Conservation (phyloP, 441 rosid genomes). For the Brassica hybrid region DNA sequence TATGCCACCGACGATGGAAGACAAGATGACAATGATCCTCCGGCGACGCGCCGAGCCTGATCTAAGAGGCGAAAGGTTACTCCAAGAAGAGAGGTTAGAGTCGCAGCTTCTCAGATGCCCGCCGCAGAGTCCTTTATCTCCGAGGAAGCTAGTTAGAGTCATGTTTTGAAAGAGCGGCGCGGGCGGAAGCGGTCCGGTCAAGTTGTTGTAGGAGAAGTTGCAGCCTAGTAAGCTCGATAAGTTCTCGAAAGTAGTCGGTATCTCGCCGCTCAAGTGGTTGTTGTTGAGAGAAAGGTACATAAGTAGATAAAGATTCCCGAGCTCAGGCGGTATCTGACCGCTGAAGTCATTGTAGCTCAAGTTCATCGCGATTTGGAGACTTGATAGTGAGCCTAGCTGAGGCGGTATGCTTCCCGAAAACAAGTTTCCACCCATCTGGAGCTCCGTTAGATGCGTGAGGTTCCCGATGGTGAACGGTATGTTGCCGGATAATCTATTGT, state of each 20-base stretch:
- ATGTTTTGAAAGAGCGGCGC: conserved; percentile 70
- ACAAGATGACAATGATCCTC: conserved; percentile 58
- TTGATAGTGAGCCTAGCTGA: conserved; percentile 78
- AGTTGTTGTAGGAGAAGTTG: conserved; percentile 95
- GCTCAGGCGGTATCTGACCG: conserved; percentile 76
- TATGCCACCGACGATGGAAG: conserved; percentile 73
- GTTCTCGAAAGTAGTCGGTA: conserved; percentile 71
- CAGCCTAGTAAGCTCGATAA: conserved; percentile 86
- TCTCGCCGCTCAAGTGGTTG: conserved; percentile 81
- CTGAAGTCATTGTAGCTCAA: conserved; percentile 75
- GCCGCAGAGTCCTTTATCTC: conserved; percentile 92
- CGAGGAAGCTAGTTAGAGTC: conserved; percentile 68
- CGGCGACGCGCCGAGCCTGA: conserved; percentile 51
- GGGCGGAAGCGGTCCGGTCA: conserved; percentile 76
- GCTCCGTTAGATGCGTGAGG: conserved; percentile 86
- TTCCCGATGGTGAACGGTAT: conserved; percentile 85
- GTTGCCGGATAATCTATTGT: conserved; percentile 73
- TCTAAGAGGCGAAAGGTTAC: conserved; percentile 45
- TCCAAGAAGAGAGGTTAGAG: conserved; percentile 48
- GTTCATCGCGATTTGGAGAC: conserved; percentile 95
- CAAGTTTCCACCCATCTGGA: conserved; percentile 94
- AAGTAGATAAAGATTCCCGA: conserved; percentile 75
- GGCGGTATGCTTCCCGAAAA: conserved; percentile 81
- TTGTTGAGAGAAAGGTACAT: conserved; percentile 77
- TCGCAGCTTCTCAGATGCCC: conserved; percentile 64